A percentile compares a stretch with the other conserved stretches of the same genome.
phyloP scores from a whole-genome alignment of 202 grass and related monocot species.

The Setaria viridis region DNA sequence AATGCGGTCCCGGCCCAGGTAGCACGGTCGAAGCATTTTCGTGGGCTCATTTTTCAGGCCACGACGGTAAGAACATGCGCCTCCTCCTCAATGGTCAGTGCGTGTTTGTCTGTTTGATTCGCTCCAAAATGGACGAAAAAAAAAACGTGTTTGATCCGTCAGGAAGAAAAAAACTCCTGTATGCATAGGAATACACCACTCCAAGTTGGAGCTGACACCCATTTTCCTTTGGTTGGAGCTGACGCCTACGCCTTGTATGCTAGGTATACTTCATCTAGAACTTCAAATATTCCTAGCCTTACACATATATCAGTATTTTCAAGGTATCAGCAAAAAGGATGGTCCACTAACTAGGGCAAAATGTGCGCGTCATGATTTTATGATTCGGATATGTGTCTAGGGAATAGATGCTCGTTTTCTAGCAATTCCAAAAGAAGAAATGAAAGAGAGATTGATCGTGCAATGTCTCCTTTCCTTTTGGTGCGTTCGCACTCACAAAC shows the following conservation, averaged over 20 bases:
- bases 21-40: not conserved
- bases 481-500: not conserved
- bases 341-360: not conserved
- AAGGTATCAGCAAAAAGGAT: not conserved
- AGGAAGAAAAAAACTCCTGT: not conserved
- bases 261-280: not conserved
- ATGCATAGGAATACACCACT: not conserved
- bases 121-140: not conserved
- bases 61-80: not conserved
- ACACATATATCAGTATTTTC: not conserved
- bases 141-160: not conserved
- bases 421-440: not conserved
- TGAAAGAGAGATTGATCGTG: not conserved
- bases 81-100: not conserved
- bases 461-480: not conserved
- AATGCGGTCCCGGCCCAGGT: constrained; percentile 7
- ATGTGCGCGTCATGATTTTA: not conserved
- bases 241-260: not conserved
- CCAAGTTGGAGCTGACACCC: not conserved
- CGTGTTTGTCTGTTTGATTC: not conserved
- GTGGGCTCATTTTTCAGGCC: not conserved
- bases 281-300: not conserved
- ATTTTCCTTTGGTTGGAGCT: not conserved
- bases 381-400: not conserved
- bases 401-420: not conserved